phyloP scores from a whole-genome alignment of 2,329 filamentous ascomycete species.

The Scedosporium aurantiacum region DNA sequence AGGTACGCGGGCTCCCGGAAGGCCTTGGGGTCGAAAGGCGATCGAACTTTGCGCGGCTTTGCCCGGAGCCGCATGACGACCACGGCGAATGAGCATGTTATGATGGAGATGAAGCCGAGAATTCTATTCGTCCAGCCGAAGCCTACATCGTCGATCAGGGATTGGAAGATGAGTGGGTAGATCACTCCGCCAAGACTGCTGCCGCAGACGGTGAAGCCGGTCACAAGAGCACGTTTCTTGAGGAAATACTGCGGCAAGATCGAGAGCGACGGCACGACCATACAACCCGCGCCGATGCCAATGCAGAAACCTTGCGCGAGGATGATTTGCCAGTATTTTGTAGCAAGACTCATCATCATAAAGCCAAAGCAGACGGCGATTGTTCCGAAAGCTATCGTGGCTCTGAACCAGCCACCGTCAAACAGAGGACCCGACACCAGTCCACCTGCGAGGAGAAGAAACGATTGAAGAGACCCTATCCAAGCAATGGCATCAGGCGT shows the following conservation, averaged over 20 bases:
- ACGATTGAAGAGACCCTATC: slow-evolving; percentile 26
- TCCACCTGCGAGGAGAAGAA: slow-evolving; percentile 24
- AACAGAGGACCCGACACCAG: slow-evolving; percentile 26
- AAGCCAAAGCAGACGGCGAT: slow-evolving; percentile 25
- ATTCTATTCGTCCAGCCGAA: slow-evolving; percentile 25
- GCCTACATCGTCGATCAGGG: slow-evolving; percentile 16
- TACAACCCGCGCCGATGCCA: slow-evolving; percentile 29
- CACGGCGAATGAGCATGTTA: slow-evolving; percentile 18
- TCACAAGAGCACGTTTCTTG: slow-evolving; percentile 26
- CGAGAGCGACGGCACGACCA: slow-evolving; percentile 27
- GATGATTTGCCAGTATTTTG: slow-evolving; percentile 29
- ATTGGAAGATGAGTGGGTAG: slow-evolving; percentile 26
- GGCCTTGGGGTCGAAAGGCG: slow-evolving; percentile 18
- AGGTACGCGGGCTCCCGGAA: slow-evolving; percentile 20
- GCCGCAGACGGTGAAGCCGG: slow-evolving; percentile 30
- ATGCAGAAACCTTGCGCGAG: slow-evolving; percentile 29
- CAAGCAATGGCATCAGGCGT: slow-evolving; percentile 21
- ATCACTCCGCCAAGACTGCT: slow-evolving; percentile 26
- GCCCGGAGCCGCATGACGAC: slow-evolving; percentile 17
- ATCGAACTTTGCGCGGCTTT: slow-evolving; percentile 11
- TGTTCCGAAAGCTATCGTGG: slow-evolving; percentile 20
- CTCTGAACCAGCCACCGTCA: slow-evolving; percentile 25
- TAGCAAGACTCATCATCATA: slow-evolving; percentile 24
- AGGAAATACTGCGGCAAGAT: slow-evolving; percentile 29
- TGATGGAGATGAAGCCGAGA: slow-evolving; percentile 23